phyloP scores from a whole-genome alignment of 1,284 basidiomycete genomes.

The Amylostereum areolatum region DNA sequence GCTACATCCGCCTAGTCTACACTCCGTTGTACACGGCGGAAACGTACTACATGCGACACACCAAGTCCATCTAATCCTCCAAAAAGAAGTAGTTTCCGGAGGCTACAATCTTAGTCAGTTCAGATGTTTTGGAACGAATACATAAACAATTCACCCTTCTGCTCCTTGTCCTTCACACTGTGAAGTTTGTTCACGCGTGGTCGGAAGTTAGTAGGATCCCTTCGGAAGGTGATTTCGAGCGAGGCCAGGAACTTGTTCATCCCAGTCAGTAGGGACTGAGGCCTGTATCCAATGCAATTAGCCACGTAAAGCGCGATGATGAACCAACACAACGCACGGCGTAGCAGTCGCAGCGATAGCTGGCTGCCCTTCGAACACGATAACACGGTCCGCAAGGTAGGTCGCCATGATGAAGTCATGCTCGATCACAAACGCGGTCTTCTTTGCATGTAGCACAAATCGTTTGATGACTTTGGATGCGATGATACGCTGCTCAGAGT shows the following conservation, averaged over 20 bases:
- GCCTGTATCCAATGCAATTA: slow-evolving; percentile 35
- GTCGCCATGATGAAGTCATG: slow-evolving; percentile 99
- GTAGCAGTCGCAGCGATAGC: slow-evolving; percentile 81
- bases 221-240: slow-evolving; percentile 92
- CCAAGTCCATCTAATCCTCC: slow-evolving; percentile 52
- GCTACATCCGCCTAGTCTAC: too few relatives aligned
- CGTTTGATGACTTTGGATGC: slow-evolving; percentile 96
- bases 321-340: slow-evolving; percentile 48
- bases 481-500: slow-evolving; percentile 97
- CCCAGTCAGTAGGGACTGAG: slow-evolving; percentile 78
- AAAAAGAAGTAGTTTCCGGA: slow-evolving; percentile 88
- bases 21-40: too few relatives aligned
- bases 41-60: not conserved
- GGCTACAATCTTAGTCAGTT: slow-evolving; percentile 31
- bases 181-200: slow-evolving; percentile 92
- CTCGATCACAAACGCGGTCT: slow-evolving; percentile 96
- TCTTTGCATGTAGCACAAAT: slow-evolving; percentile 91
- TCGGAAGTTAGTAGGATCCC: slow-evolving; percentile 92
- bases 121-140: not conserved
- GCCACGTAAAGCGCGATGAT: slow-evolving; percentile 17
- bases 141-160: slow-evolving; percentile 62
- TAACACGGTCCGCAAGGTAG: slow-evolving; percentile 94
- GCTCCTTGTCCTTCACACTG: slow-evolving; percentile 91
- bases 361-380: slow-evolving; percentile 88
- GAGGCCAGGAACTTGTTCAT: slow-evolving; percentile 93